Evolutionary conservation across 2,329 filamentous ascomycete species (phyloP), one percentile per base, ranked within the genome.

Genomic region (Pseudocercospora macadamiae): DNA sequence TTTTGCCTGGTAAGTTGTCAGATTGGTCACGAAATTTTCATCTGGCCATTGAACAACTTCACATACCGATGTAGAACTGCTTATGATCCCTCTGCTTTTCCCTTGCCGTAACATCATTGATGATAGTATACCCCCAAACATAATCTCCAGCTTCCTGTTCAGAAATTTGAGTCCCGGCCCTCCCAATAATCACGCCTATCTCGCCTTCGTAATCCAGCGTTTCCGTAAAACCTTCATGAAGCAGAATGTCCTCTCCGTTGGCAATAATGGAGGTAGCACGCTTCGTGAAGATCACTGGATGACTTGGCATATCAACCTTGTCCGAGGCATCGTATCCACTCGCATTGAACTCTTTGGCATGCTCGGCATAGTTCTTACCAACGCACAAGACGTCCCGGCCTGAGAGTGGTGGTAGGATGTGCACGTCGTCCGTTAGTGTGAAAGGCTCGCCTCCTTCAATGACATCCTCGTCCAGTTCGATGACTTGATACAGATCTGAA

Each of bases 31-130:
- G 14, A 19, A 62, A 57, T 39, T 61, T 80, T 78, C 74, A 84
- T 84, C 0, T 82, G 82, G 60, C 83, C 66, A 85, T 82, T 0
- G 77, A n/a, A n/a, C n/a, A n/a, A n/a, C n/a, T 71, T 0, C 79
- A 82, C 66, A 85, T 85, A 7, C 83, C 83, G 49, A 86, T 79
- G 55, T 80, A 85, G 67, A 85, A 86, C 61, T 86, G 83, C 67
- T 85, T 85, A 58, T 86, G 83, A 49, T 86, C 82, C 23, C 81
- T 70, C 67, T 86, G 83, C 63, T 77, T 75, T 42, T 80, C 80
- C 9, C 83, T 71, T 0, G 82, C 81, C 0, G 82, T 83, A n/a
- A 85, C 73, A 51, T 85, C 83, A 63, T 86, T 85, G 42, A 81
- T 76, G 34, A 83, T 83, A 0, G 81, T 83, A 60, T 80, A 85